Base-by-base conservation (phyloP, 2,329 filamentous ascomycete genomes). In the Lizonia empirigonia region DNA sequence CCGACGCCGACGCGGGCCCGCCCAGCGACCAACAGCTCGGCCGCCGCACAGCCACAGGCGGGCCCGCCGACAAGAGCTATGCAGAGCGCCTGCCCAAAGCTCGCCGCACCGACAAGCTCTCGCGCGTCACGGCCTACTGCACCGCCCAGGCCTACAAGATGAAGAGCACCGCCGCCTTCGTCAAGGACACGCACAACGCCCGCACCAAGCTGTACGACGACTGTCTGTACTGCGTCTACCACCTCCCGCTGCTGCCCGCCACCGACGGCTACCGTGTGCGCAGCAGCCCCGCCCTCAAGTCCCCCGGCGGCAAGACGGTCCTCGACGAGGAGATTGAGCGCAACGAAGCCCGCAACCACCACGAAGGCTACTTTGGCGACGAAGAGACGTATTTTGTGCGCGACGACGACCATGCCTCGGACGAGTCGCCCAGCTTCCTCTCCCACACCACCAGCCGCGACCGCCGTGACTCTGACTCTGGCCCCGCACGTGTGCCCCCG, bases 141-240 rank as follows among this genome's bases (percentile, higher is more conserved):
- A 97, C 91, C 0, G 93, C 94, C 0, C 90, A 97, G 73, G 90
- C 89, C 7, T 97, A 92, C 77, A 96, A 93, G 76, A 85, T 96
- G 76, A 88, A 89, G 63, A 84, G 87, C 20, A 91, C 91, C n/a
- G 91, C 92, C 12, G 85, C 90, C 26, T 99, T 99, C 70, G 80
- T 97, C 55, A 88, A 89, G 63, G 89, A 90, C 58, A 88, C 87
- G 65, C 94, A 99, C 75, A 87, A 89, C 24, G 93, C 92, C 1
- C 88, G 91, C 75, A 96, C 93, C 12, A 99, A 99, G 75, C 81
- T 97, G 5, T 99, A 99, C 74, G 94, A 99, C 72, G 94, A 99
- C 73, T 99, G 94, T 69, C 79, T 99, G 19, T 99, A 99, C 70
- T 90, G 88, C 20, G 93, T 96, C 38, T 99, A 99, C 73, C 92